Evolutionary conservation across 129 eudicot genomes (phyloP).

Genomic region (Saposhnikovia divaricata): DNA sequence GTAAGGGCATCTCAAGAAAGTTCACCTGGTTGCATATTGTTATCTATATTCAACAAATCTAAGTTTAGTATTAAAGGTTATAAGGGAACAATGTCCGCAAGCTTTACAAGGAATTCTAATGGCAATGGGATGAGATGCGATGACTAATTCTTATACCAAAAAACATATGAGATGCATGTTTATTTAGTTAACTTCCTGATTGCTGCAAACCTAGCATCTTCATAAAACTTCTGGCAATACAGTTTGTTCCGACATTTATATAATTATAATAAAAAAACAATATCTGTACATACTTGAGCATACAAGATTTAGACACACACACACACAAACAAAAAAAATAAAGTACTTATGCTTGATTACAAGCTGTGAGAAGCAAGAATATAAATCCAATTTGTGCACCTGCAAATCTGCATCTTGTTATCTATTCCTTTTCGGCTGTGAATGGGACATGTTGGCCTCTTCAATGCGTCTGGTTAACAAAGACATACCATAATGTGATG

Average conservation of each 20-base stretch:
- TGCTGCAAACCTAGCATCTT: neutral
- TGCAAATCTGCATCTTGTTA: slow-evolving; percentile 22
- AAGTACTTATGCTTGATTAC: slow-evolving; percentile 5
- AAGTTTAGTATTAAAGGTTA: neutral
- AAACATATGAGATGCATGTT: neutral
- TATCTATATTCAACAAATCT: neutral
- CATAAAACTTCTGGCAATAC: neutral
- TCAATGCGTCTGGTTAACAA: slow-evolving; percentile 77
- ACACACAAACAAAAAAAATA: neutral
- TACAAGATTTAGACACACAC: neutral
- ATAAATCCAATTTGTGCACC: slow-evolving; percentile 16
- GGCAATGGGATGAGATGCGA: neutral
- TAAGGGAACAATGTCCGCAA: neutral
- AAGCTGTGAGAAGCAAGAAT: slow-evolving; percentile 8
- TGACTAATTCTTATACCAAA: neutral
- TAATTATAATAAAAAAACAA: neutral
- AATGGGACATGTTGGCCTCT: slow-evolving; percentile 42
- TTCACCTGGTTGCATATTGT: neutral
- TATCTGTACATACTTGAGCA: neutral
- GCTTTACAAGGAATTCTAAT: neutral
- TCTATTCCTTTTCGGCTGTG: slow-evolving; percentile 36
- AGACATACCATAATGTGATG: slow-evolving; percentile 72
- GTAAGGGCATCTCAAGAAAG: neutral
- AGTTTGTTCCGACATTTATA: neutral
- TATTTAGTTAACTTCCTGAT: neutral